phyloP scores from a whole-genome alignment of 2,329 filamentous ascomycete species.

The Bipolaris victoriae region DNA sequence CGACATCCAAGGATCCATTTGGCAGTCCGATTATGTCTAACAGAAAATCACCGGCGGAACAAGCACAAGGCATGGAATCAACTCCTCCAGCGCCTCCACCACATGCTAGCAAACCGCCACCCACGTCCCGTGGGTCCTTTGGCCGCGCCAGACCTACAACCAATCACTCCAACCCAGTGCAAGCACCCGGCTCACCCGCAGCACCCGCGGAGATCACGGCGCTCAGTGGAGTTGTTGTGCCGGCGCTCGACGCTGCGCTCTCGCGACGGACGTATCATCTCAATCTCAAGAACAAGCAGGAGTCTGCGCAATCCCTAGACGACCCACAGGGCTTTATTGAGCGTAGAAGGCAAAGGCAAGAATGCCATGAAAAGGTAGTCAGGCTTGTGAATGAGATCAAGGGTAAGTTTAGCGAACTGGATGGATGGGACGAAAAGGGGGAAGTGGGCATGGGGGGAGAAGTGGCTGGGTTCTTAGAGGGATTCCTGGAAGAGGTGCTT shows the following conservation, averaged over 20 bases:
- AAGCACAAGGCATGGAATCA: constrained; percentile 5
- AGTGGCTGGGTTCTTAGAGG: constrained; percentile 87
- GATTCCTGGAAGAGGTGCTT: constrained; percentile 89
- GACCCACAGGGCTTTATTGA: constrained; percentile 62
- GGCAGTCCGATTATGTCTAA: constrained; percentile 30
- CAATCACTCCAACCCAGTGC: constrained; percentile 25
- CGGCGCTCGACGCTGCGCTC: constrained; percentile 88
- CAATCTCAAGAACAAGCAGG: constrained; percentile 53
- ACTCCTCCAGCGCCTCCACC: constrained; percentile 18
- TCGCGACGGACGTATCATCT: constrained; percentile 72
- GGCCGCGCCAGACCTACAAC: constrained; percentile 36
- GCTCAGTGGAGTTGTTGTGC: constrained; percentile 88
- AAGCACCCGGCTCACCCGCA: constrained; percentile 60
- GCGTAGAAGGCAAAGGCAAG: constrained; percentile 47
- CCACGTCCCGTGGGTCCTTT: constrained; percentile 38
- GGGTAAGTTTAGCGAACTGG: constrained; percentile 85
- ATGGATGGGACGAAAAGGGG: constrained; percentile 82
- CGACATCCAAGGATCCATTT: constrained; percentile 40
- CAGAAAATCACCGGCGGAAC: constrained; percentile 17
- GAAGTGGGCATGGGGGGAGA: constrained; percentile 94
- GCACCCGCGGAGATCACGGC: constrained; percentile 78
- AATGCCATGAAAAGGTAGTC: constrained; percentile 82
- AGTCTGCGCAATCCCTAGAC: constrained; percentile 53
- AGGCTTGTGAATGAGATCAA: constrained; percentile 82
- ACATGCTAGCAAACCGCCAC: constrained; percentile 26